Evolutionary conservation across 1,284 basidiomycete species (phyloP), one percentile per base, ranked within the genome.

Genomic region (Microbotryum silenes-acaulis): DNA sequence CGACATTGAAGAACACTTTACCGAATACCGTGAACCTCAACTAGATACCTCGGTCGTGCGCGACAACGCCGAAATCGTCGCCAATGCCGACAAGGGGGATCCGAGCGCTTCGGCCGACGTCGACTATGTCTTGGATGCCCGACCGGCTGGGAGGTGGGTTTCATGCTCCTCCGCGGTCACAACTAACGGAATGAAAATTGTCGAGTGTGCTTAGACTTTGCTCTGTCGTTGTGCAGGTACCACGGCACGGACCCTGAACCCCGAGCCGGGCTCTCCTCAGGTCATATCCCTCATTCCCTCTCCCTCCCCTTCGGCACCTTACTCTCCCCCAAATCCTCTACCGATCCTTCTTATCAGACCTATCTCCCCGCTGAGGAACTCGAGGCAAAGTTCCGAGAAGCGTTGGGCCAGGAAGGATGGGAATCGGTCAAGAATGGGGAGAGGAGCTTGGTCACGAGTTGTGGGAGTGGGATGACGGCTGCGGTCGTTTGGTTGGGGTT

Each of bases 401-500:
- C 81, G 9, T 77, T 91, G 42, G 86, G 87, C 0, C 61, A 72
- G 49, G 80, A 83, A 56, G 75, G 79, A 59, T 81, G 83, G 56
- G 62, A 68, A 20, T 65, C 72, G 46, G 74, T 91, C 20, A 75
- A 86, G 54, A 74, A 78, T 3, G 87, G 87, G 12, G 76, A 83
- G 61, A 77, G 80, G 58, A 74, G 77, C 23, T 81, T 91, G 46
- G 81, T 86, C 14, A 83, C 62, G 23, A 74, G 74, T 16, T 78
- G 77, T 51, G 77, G 77, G 8, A 74, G 71, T 70, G 96, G 96
- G 20, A 98, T 99, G 96, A 97, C 93, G 16, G 96, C 96, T 3
- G 89, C 84, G 7, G 79, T 96, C 7, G 80, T 97, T 14, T 97
- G 93, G 91, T 79, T 96, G 59, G 92, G 89, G 31, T 74, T 93